Conservation (phyloP, 2,329 filamentous ascomycete genomes). For the Aspergillus sp. region DNA sequence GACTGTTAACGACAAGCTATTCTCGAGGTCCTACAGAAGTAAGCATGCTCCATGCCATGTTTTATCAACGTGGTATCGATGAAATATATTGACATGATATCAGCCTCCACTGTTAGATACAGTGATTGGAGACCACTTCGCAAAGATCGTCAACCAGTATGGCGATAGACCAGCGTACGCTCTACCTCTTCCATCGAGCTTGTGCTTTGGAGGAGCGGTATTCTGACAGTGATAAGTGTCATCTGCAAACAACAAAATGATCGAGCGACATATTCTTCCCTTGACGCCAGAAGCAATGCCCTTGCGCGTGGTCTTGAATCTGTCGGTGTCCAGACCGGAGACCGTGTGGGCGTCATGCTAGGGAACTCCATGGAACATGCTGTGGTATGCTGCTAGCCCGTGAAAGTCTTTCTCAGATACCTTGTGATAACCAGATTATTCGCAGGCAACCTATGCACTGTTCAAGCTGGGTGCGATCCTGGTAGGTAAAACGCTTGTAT, state of each 20-base stretch:
- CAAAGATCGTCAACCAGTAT: slow-evolving; percentile 43
- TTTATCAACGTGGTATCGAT: neutral
- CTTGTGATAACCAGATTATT: slow-evolving; percentile 1
- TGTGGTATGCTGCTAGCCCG: slow-evolving; percentile 52
- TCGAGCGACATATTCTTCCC: slow-evolving; percentile 69
- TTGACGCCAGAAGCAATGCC: slow-evolving; percentile 75
- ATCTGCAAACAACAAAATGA: slow-evolving; percentile 63
- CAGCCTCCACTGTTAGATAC: slow-evolving; percentile 50
- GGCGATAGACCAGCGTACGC: slow-evolving; percentile 56
- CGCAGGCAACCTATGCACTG: slow-evolving; percentile 71
- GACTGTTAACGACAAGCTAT: slow-evolving; percentile 32
- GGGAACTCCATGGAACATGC: slow-evolving; percentile 86
- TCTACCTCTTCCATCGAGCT: neutral
- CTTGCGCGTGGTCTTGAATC: slow-evolving; percentile 70
- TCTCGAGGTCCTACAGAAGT: slow-evolving; percentile 35
- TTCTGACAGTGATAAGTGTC: slow-evolving; percentile 44
- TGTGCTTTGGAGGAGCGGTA: neutral
- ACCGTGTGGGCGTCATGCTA: slow-evolving; percentile 81
- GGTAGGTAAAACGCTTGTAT: slow-evolving; percentile 45
- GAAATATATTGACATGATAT: neutral
- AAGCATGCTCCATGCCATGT: neutral
- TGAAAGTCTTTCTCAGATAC: neutral
- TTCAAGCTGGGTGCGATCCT: slow-evolving; percentile 94
- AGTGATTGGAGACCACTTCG: slow-evolving; percentile 51
- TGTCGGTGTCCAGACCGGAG: slow-evolving; percentile 75